Evolutionary conservation across 2,329 filamentous ascomycete species (phyloP).

Genomic region (Pleomassaria siparia): DNA sequence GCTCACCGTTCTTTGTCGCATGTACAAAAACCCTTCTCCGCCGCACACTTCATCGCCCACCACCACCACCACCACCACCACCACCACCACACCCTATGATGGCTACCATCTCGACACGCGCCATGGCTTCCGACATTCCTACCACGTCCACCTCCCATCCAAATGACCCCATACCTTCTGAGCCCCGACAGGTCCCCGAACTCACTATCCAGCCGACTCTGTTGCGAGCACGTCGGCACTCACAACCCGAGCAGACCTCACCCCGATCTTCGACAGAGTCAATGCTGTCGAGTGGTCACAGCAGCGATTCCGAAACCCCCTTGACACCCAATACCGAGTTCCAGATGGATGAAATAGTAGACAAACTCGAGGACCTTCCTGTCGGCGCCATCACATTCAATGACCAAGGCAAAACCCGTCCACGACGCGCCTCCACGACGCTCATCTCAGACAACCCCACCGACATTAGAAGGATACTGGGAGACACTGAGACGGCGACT

Average conservation of each 20-base stretch:
- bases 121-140: slow-evolving; percentile 41
- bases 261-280: slow-evolving; percentile 46
- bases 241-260: slow-evolving; percentile 33
- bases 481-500: slow-evolving; percentile 57
- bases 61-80: slow-evolving; percentile 7
- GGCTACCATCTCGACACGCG: slow-evolving; percentile 10
- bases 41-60: slow-evolving; percentile 10
- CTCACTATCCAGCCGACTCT: slow-evolving; percentile 26
- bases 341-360: slow-evolving; percentile 46
- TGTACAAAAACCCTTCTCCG: slow-evolving; percentile 14
- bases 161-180: slow-evolving; percentile 48
- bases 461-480: slow-evolving; percentile 60
- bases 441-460: slow-evolving; percentile 62
- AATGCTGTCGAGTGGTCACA: slow-evolving; percentile 44
- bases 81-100: slow-evolving; percentile 8
- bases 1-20: slow-evolving; percentile 23
- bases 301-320: slow-evolving; percentile 45
- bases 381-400: slow-evolving; percentile 38
- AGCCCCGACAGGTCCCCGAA: slow-evolving; percentile 40
- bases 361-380: slow-evolving; percentile 44
- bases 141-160: slow-evolving; percentile 49
- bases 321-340: slow-evolving; percentile 47
- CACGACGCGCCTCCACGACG: slow-evolving; percentile 68
- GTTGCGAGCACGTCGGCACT: slow-evolving; percentile 14
- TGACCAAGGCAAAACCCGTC: slow-evolving; percentile 37